phyloP scores from a whole-genome alignment of 208 protist species.

The Lotmaria passim region DNA sequence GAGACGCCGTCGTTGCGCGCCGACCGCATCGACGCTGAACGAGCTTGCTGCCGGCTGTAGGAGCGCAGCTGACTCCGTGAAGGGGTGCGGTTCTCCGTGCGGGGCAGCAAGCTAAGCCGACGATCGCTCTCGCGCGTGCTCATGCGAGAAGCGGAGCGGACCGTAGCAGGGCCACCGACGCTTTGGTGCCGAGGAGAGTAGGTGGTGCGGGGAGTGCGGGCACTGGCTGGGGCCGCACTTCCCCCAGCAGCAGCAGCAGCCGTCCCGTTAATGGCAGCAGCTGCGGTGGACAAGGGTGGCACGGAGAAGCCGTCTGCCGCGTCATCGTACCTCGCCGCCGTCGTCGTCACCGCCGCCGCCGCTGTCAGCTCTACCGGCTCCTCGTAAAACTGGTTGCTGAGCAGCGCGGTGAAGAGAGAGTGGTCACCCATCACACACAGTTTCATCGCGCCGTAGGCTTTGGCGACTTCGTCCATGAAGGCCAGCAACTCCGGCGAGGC shows the following conservation, averaged over 20 bases:
- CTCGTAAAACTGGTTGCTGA: slow-evolving; percentile 44
- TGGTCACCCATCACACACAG: slow-evolving; percentile 47
- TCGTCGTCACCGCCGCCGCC: neutral
- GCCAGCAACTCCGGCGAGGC: slow-evolving; percentile 37
- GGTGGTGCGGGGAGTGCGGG: slow-evolving; percentile 1
- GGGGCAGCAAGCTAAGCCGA: slow-evolving; percentile 43
- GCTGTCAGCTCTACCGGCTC: slow-evolving; percentile 18
- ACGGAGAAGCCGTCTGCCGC: slow-evolving; percentile 1
- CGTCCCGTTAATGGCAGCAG: neutral
- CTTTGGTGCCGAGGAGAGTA: slow-evolving; percentile 18
- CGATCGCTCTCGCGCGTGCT: slow-evolving; percentile 18
- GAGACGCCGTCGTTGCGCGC: slow-evolving; percentile 11
- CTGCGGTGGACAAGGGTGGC: slow-evolving; percentile 8
- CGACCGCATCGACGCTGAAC: slow-evolving; percentile 22
- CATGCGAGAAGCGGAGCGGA: slow-evolving; percentile 16
- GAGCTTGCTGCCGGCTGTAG: slow-evolving; percentile 38
- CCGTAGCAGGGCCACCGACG: neutral
- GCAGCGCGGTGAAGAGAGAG: slow-evolving; percentile 49
- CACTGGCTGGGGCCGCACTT: neutral
- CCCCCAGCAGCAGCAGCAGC: neutral
- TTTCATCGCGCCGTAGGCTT: slow-evolving; percentile 26
- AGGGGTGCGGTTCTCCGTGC: slow-evolving; percentile 34
- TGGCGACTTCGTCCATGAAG: slow-evolving; percentile 33
- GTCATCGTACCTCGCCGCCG: slow-evolving; percentile 3
- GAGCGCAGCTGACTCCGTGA: slow-evolving; percentile 58